Conservation (phyloP, 495 filamentous ascomycete genomes). For the Baudoinia panamericana region DNA sequence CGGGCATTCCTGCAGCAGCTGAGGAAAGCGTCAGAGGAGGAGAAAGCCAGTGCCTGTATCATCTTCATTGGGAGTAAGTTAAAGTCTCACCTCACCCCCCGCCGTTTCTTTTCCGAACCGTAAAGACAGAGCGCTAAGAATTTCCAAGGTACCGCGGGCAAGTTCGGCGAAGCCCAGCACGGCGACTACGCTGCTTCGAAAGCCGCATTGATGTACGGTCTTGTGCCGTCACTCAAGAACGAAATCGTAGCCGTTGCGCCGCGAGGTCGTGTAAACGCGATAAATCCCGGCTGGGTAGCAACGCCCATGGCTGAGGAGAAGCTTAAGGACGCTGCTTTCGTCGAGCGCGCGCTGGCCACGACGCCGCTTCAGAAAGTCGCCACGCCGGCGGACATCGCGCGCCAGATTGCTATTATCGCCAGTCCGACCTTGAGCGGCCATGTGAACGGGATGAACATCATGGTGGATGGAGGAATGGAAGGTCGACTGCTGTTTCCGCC, state of each 20-base stretch:
- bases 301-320: constrained; percentile 18
- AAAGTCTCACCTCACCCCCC: too few relatives aligned
- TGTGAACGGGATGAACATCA: constrained; percentile 15
- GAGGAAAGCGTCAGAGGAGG: not conserved
- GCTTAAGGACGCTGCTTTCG: constrained; percentile 16
- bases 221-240: constrained; percentile 19
- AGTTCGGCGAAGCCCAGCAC: constrained; percentile 18
- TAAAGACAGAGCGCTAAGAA: too few relatives aligned
- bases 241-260: constrained; percentile 18
- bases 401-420: constrained; percentile 19
- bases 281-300: constrained; percentile 18
- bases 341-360: constrained; percentile 16
- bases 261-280: constrained; percentile 13
- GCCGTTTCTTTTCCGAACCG: too few relatives aligned
- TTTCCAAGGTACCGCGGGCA: constrained; percentile 21
- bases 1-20: constrained; percentile 9
- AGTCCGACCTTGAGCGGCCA: constrained; percentile 18
- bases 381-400: constrained; percentile 13
- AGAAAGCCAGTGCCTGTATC: constrained; percentile 9
- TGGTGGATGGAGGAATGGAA: constrained; percentile 22
- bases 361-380: constrained; percentile 21
- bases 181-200: constrained; percentile 20
- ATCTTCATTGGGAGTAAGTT: constrained; percentile 18
- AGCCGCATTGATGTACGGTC: constrained; percentile 19
- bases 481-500: constrained; percentile 18